Evolutionary conservation across 805 yeast species (phyloP).

Genomic region (Spathaspora hagerdaliae): DNA sequence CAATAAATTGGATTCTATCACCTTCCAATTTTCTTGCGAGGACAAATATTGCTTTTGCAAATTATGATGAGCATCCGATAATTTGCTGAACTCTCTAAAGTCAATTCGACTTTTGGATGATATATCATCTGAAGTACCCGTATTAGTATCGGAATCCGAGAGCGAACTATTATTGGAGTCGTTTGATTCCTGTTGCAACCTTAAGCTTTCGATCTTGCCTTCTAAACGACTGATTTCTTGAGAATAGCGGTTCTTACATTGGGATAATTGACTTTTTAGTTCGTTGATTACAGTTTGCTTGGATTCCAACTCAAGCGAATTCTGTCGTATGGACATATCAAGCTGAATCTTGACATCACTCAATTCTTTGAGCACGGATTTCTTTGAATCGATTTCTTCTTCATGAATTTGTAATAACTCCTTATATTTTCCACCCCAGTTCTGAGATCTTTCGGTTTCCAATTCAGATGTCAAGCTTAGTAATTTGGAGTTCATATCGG

Average conservation of each 20-base stretch:
- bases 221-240: conserved; percentile 60
- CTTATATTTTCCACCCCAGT: conserved; percentile 22
- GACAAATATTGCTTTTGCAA: conserved; percentile 69
- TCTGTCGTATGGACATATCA: conserved; percentile 26
- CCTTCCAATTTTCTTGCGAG: conserved; percentile 79
- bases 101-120: conserved; percentile 19
- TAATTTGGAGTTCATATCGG: conserved; percentile 11
- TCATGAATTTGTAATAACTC: conserved; percentile 21
- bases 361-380: conserved; percentile 16
- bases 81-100: conserved; percentile 40
- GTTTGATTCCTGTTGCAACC: conserved; percentile 54
- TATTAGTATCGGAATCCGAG: background rate
- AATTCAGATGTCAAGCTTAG: conserved; percentile 13
- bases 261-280: conserved; percentile 26
- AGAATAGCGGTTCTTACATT: conserved; percentile 28
- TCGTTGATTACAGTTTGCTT: conserved; percentile 30
- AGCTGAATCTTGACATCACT: conserved; percentile 30
- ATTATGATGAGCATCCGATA: conserved; percentile 47
- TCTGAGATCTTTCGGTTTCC: conserved; percentile 12
- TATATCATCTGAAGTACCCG: conserved; percentile 8
- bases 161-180: background rate
- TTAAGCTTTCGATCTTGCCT: conserved; percentile 60
- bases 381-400: conserved; percentile 18
- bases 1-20: conserved; percentile 66
- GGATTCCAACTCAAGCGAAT: conserved; percentile 29